phyloP scores from a whole-genome alignment of 495 filamentous ascomycete genomes.

The Penicillium riverlandense region DNA sequence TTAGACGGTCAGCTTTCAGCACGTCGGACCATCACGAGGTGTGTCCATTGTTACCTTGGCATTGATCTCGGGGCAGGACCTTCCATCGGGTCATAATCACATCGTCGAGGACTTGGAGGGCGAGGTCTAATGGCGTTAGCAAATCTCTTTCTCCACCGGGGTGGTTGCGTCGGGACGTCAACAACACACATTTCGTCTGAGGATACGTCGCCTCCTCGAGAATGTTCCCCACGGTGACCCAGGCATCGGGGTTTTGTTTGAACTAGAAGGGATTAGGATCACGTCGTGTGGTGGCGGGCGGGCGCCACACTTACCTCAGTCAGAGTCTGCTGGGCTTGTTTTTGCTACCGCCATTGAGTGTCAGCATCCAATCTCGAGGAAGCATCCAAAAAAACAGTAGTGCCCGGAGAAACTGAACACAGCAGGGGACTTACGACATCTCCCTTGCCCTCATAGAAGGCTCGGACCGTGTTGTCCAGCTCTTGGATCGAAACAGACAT shows the following conservation, averaged over 20 bases:
- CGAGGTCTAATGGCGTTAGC: constrained; percentile 67
- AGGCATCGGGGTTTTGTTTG: constrained; percentile 96
- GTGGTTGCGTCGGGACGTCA: background rate
- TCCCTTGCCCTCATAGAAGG: constrained; percentile 94
- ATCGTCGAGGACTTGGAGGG: constrained; percentile 91
- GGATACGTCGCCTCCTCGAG: constrained; percentile 81
- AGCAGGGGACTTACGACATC: constrained; percentile 58
- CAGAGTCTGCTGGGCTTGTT: constrained; percentile 85
- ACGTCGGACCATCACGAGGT: background rate
- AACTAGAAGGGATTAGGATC: constrained; percentile 52
- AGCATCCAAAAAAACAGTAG: background rate
- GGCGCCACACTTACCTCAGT: constrained; percentile 77
- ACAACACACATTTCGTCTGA: constrained; percentile 85
- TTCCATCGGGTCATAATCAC: constrained; percentile 99
- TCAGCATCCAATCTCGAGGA: constrained; percentile 5
- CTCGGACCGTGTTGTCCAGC: constrained; percentile 89
- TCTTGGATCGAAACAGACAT: constrained; percentile 78
- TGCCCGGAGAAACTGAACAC: background rate
- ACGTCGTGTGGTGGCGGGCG: background rate
- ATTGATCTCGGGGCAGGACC: constrained; percentile 89
- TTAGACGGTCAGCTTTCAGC: constrained; percentile 10
- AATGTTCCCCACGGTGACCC: constrained; percentile 94
- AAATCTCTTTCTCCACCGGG: constrained; percentile 1
- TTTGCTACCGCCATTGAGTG: constrained; percentile 62
- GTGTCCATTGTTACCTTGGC: constrained; percentile 57